phyloP scores from a whole-genome alignment of 371 early-diverging fungal species.

The Lichtheimia corymbifera region DNA sequence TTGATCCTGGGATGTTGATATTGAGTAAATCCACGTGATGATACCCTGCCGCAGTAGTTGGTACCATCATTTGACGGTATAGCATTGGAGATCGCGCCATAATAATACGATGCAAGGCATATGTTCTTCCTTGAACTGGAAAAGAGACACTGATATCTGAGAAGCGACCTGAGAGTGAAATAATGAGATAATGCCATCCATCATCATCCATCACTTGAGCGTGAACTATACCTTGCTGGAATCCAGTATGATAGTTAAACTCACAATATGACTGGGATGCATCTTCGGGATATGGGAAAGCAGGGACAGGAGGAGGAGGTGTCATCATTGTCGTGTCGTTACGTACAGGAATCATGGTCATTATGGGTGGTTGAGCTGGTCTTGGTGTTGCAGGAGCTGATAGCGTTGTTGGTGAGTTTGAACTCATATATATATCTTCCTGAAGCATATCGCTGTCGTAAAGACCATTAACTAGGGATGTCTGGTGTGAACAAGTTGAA shows the following conservation, averaged over 20 bases:
- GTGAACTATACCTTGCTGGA: constrained; percentile 18
- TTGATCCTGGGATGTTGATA: constrained; percentile 28
- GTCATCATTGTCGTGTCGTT: background rate
- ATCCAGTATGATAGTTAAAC: constrained; percentile 28
- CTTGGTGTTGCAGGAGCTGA: too few species aligned
- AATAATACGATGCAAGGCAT: constrained; percentile 28
- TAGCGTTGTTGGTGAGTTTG: too few species aligned
- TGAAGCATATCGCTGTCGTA: too few species aligned
- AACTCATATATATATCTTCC: too few species aligned
- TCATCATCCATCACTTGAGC: background rate
- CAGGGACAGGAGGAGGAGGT: background rate
- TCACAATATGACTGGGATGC: constrained; percentile 19
- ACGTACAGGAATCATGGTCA: too few species aligned
- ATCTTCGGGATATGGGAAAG: background rate
- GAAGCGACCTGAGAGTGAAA: constrained; percentile 24
- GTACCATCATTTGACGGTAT: constrained; percentile 26
- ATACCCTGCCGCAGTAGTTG: constrained; percentile 2
- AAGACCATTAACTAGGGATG: too few species aligned
- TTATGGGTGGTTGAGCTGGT: too few species aligned
- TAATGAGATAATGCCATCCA: background rate
- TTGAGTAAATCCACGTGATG: constrained; percentile 22
- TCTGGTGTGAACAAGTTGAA: too few species aligned
- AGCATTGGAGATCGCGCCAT: constrained; percentile 41
- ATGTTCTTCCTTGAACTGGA: constrained; percentile 28
- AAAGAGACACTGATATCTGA: constrained; percentile 38